Base-by-base conservation (phyloP, 768 basidiomycete genomes). In the Chalciporus chontae region DNA sequence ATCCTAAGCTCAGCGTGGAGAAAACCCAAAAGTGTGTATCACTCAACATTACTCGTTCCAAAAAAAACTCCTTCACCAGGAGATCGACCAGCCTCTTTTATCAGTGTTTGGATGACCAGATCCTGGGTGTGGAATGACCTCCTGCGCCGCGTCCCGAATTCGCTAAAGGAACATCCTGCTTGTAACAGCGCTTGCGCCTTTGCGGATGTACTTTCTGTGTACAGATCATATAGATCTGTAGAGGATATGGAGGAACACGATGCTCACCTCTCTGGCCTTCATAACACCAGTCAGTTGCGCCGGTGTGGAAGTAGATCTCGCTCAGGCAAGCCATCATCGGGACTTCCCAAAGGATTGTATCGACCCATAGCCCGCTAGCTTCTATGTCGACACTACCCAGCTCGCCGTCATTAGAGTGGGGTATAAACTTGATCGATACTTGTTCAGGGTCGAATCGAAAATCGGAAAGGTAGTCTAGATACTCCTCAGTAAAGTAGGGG, bases 271-370 rank as follows among this genome's bases (percentile, higher is more conserved):
- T 74, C 68, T 93, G 91, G 5, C 84, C 83, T n/a, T 85, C 81
- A 53, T 93, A 83, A 47, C 68, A 79, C 95, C 95, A 99, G 59
- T 94, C 85, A 2, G 75, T 86, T 57, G 79, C 78, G 32, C 81
- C 84, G 15, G 77, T 76, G 17, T 70, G 75, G 70, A 95, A 99
- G 70, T 91, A 95, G 17, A 83, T 81, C 66, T 99, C 93, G 60
- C 90, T 92, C 44, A 99, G 73, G 54, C 83, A 83, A 13, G 93
- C 84, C 92, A 98, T 94, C 44, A 98, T 72, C 1, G 93, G 94
- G 1, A 97, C 93, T 71, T 98, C 96, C 84, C 95, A 99, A 23
- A 96, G 72, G 50, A 98, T 95, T 7, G 89, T 78, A 56, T 94
- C 90, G 0, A 70, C 69, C 92, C 92, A 94, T 5, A 76, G 77